A percentile compares a stretch with the other conserved stretches of the same genome.
Evolutionary conservation across 2,329 filamentous ascomycete genomes (phyloP).

Genomic region (Colletotrichum coccodes): DNA sequence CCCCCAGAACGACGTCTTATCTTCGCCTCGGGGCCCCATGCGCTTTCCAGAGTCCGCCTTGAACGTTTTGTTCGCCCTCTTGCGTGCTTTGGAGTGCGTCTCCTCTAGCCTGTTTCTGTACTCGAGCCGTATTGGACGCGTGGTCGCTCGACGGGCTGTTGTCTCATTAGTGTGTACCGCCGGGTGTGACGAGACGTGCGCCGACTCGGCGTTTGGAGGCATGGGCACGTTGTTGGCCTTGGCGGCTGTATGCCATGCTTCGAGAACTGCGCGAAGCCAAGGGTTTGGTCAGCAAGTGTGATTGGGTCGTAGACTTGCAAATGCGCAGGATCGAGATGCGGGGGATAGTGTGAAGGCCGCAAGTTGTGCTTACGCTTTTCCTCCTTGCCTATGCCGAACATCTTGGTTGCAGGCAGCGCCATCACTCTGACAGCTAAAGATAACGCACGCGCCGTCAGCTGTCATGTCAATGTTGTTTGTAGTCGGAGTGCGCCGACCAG

Average conservation of each 20-base stretch:
- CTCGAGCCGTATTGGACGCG: constrained; percentile 4
- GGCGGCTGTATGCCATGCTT: constrained; percentile 57
- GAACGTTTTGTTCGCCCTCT: constrained; percentile 20
- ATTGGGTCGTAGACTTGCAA: neutral
- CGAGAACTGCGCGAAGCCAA: constrained; percentile 27
- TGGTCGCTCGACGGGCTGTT: constrained; percentile 3
- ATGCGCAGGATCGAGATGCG: neutral
- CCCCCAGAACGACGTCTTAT: constrained; percentile 30
- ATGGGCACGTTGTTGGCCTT: constrained; percentile 54
- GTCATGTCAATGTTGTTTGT: neutral
- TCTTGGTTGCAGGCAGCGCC: constrained; percentile 57
- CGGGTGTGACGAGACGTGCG: constrained; percentile 77
- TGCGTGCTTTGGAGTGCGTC: constrained; percentile 26
- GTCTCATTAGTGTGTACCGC: constrained; percentile 56
- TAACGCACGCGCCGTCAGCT: constrained; percentile 1
- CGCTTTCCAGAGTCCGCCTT: constrained; percentile 18
- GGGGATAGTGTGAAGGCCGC: neutral
- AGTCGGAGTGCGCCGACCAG: constrained; percentile 5
- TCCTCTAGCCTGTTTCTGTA: constrained; percentile 27
- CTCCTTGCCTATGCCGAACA: constrained; percentile 55
- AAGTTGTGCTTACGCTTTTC: constrained; percentile 47
- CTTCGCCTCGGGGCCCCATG: constrained; percentile 33
- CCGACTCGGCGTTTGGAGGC: constrained; percentile 56
- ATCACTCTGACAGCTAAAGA: constrained; percentile 62
- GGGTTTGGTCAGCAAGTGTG: neutral